A percentile compares a stretch with the other conserved stretches of the same genome.
Conservation (phyloP, 768 basidiomycete species). For the Serpula lacrymans region DNA sequence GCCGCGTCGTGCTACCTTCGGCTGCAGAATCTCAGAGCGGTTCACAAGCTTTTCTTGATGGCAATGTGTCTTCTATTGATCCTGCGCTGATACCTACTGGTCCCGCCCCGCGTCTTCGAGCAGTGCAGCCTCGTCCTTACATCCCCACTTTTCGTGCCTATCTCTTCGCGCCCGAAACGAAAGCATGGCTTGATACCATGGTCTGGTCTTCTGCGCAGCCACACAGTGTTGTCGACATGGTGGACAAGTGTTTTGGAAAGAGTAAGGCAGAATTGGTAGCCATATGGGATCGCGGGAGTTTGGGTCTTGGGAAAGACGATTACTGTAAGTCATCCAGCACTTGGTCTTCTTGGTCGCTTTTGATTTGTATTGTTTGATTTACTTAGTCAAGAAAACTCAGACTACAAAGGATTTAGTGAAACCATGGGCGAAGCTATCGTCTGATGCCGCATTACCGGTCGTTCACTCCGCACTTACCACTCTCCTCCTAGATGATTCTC, state of each 20-base stretch:
- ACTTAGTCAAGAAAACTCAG: slow-evolving; percentile 18
- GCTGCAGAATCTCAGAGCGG: slow-evolving; percentile 11
- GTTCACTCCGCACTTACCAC: slow-evolving; percentile 45
- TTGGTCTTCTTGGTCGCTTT: no score
- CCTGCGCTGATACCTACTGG: no score
- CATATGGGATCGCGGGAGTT: slow-evolving; percentile 77
- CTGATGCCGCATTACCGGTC: slow-evolving; percentile 1
- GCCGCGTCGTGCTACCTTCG: no score
- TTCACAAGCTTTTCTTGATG: slow-evolving; percentile 1
- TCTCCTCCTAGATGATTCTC: slow-evolving; percentile 51
- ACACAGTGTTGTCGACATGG: slow-evolving; percentile 75
- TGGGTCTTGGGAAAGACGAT: slow-evolving; percentile 57
- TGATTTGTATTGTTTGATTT: no score
- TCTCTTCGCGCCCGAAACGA: slow-evolving; percentile 58
- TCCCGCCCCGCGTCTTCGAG: slow-evolving; percentile 25
- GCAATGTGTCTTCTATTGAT: not conserved
- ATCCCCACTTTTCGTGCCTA: slow-evolving; percentile 58
- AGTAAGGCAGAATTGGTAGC: slow-evolving; percentile 44
- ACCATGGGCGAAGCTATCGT: slow-evolving; percentile 46
- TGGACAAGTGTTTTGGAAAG: slow-evolving; percentile 52
- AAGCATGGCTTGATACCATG: slow-evolving; percentile 75
- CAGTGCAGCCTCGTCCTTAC: slow-evolving; percentile 62
- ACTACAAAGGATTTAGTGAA: slow-evolving; percentile 77
- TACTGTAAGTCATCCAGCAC: slow-evolving; percentile 56
- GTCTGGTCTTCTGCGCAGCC: slow-evolving; percentile 89